phyloP scores from a whole-genome alignment of 805 yeast species.

The Starmerella apis region DNA sequence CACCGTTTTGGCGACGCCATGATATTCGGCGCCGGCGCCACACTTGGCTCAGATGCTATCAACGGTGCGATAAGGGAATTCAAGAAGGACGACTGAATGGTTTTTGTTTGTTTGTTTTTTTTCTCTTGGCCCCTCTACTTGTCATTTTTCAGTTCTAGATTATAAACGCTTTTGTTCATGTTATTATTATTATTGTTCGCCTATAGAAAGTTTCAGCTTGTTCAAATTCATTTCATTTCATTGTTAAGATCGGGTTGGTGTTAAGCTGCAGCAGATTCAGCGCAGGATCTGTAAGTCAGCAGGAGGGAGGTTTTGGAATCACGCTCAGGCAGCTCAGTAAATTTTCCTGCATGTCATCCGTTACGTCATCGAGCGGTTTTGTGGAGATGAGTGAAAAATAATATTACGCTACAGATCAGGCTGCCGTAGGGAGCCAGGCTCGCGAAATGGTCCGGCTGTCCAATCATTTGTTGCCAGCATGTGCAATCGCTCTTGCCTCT shows the following conservation, averaged over 20 bases:
- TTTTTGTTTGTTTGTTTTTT: too few relatives aligned
- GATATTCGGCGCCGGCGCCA: slow-evolving; percentile 93
- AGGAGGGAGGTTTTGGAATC: too few relatives aligned
- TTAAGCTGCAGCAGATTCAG: too few relatives aligned
- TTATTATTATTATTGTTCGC: too few relatives aligned
- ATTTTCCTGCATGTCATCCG: background rate
- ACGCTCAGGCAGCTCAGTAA: too few relatives aligned
- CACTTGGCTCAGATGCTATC: slow-evolving; percentile 74
- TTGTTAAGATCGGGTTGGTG: too few relatives aligned
- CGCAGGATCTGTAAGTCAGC: too few relatives aligned
- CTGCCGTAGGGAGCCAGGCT: background rate
- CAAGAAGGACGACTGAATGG: slow-evolving; percentile 11
- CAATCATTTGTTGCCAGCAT: background rate
- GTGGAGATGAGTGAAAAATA: background rate
- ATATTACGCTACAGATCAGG: background rate
- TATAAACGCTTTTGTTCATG: too few relatives aligned
- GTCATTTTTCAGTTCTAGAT: too few relatives aligned
- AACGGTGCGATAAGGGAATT: slow-evolving; percentile 30
- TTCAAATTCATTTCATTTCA: too few relatives aligned
- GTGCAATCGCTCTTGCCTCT: slow-evolving; percentile 6
- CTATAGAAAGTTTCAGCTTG: too few relatives aligned
- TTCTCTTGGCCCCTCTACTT: too few relatives aligned
- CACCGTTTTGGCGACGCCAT: slow-evolving; percentile 80
- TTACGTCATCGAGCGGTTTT: background rate
- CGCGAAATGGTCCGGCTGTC: background rate